Conservation (phyloP, 192 early-diverging fungal species). For the Glomus cerebriforme region DNA sequence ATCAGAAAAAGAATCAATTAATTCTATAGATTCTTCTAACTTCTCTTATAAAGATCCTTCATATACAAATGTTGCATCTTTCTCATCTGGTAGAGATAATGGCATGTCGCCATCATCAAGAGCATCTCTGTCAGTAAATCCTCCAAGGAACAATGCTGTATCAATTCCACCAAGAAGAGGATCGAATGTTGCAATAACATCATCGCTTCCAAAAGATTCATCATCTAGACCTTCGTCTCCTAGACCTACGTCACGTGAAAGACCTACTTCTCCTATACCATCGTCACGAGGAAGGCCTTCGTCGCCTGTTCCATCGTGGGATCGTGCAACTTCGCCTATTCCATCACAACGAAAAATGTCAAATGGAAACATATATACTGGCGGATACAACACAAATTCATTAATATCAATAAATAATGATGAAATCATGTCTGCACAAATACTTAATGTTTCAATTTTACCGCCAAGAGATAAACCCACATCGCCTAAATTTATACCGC, state of each 20-base stretch:
- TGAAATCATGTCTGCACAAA: not conserved
- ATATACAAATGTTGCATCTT: not conserved
- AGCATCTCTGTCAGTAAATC: not conserved
- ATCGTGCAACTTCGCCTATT: not conserved
- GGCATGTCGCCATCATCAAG: not conserved
- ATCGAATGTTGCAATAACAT: not conserved
- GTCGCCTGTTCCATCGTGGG: not conserved
- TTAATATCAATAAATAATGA: not conserved
- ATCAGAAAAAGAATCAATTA: slow-evolving; percentile 8
- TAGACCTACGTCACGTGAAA: not conserved
- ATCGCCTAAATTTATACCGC: not conserved
- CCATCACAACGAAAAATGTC: not conserved
- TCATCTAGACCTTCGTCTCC: not conserved
- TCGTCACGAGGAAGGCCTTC: not conserved
- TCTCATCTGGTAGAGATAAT: not conserved
- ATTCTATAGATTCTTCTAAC: not conserved
- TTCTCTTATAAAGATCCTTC: not conserved
- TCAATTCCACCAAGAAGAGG: not conserved
- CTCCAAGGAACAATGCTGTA: not conserved
- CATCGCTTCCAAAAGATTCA: not conserved
- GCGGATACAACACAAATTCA: not conserved
- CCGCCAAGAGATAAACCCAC: not conserved
- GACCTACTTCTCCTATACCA: slow-evolving; percentile 9
- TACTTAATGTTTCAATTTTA: slow-evolving; percentile 4
- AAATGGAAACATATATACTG: not conserved